phyloP scores from a whole-genome alignment of 345 rosid species.

The Garcia nutans region DNA sequence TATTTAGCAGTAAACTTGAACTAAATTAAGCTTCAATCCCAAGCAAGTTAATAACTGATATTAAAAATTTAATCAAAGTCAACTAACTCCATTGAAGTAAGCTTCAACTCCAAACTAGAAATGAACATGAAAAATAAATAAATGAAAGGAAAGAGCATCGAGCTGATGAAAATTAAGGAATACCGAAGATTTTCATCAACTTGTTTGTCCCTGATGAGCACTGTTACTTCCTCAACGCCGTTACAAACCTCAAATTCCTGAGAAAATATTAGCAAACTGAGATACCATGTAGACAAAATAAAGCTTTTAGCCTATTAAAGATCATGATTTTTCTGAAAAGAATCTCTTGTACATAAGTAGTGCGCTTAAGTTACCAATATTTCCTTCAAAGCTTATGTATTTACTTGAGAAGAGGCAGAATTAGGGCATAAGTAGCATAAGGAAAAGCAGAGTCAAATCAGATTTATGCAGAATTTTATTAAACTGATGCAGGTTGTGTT shows the following conservation, averaged over 20 bases:
- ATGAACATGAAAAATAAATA: too few species aligned
- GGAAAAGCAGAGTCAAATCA: neutral
- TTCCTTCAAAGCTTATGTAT: neutral
- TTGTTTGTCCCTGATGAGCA: slow-evolving; percentile 82
- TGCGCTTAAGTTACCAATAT: neutral
- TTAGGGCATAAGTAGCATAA: neutral
- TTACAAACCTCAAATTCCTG: slow-evolving; percentile 86
- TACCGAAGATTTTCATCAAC: slow-evolving; percentile 93
- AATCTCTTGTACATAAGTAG: neutral
- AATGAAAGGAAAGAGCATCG: neutral
- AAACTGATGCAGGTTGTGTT: neutral
- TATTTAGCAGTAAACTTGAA: slow-evolving; percentile 2
- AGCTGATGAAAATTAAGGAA: neutral
- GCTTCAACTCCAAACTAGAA: too few species aligned
- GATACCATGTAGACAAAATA: neutral
- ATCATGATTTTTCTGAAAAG: neutral
- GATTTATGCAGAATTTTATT: neutral
- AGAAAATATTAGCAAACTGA: slow-evolving; percentile 8
- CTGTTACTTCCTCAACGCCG: slow-evolving; percentile 90
- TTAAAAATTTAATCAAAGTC: too few species aligned
- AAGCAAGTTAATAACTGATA: too few species aligned
- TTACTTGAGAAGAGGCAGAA: neutral
- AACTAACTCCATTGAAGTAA: too few species aligned
- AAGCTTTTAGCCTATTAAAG: neutral
- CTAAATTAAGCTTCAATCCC: too few species aligned